phyloP scores from a whole-genome alignment of 1,284 basidiomycete species.

The Sutorius eximius region DNA sequence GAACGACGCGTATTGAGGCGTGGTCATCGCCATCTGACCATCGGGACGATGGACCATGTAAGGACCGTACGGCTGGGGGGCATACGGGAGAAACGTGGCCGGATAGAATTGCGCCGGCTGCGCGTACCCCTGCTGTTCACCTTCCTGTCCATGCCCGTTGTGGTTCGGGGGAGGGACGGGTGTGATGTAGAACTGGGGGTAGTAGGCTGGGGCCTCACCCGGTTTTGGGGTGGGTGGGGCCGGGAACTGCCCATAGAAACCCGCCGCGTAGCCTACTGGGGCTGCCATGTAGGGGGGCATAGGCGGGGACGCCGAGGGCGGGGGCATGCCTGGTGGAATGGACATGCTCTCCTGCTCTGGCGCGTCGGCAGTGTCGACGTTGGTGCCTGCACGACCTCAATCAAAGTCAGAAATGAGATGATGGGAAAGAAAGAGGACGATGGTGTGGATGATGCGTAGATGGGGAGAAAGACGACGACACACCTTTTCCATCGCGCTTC shows the following conservation, averaged over 20 bases:
- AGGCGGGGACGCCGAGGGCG: slow-evolving; percentile 45
- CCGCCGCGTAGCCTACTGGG: slow-evolving; percentile 43
- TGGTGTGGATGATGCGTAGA: slow-evolving; percentile 14
- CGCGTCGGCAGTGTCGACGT: slow-evolving; percentile 50
- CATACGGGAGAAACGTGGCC: slow-evolving; percentile 47
- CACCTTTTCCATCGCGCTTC: slow-evolving; percentile 86
- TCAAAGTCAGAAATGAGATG: slow-evolving; percentile 39
- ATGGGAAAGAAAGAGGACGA: slow-evolving; percentile 5
- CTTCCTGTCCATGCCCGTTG: slow-evolving; percentile 46
- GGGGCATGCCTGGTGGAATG: slow-evolving; percentile 43
- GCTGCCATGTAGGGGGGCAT: slow-evolving; percentile 47
- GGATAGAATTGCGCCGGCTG: slow-evolving; percentile 50
- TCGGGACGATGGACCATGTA: slow-evolving; percentile 52
- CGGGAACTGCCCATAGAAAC: slow-evolving; percentile 52
- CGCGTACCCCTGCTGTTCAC: slow-evolving; percentile 45
- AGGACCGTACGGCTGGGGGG: slow-evolving; percentile 49
- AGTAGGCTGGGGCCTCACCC: slow-evolving; percentile 50
- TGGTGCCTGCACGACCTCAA: slow-evolving; percentile 57
- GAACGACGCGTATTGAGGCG: slow-evolving; percentile 39
- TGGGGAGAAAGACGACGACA: slow-evolving; percentile 38
- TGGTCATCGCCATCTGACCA: slow-evolving; percentile 38
- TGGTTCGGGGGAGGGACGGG: slow-evolving; percentile 43
- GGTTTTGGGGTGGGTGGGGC: slow-evolving; percentile 49
- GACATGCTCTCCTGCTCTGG: slow-evolving; percentile 44
- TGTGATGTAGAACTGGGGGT: slow-evolving; percentile 49